Conservation (phyloP, 768 basidiomycete genomes). For the Boletus huronensis region DNA sequence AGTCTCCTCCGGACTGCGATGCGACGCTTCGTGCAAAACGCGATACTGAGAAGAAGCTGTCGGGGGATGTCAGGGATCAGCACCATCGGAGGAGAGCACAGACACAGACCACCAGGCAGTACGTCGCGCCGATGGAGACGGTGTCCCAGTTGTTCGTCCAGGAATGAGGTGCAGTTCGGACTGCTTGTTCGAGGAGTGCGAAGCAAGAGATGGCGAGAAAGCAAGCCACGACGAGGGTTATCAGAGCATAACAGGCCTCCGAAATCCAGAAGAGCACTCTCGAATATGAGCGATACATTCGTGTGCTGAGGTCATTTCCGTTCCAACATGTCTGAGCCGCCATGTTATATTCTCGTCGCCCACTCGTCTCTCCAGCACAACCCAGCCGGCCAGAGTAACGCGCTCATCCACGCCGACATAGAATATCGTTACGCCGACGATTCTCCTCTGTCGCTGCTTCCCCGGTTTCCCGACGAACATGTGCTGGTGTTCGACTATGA, state of each 20-base stretch:
- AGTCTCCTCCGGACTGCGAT: slow-evolving; percentile 62
- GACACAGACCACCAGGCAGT: slow-evolving; percentile 61
- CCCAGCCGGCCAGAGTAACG: slow-evolving; percentile 35
- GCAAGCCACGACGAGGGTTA: slow-evolving; percentile 48
- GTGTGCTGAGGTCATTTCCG: neutral
- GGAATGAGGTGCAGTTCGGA: slow-evolving; percentile 56
- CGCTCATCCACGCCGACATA: slow-evolving; percentile 59
- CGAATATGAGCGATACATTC: slow-evolving; percentile 32
- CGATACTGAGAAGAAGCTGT: slow-evolving; percentile 55
- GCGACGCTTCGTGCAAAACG: slow-evolving; percentile 65
- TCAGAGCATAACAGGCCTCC: slow-evolving; percentile 48
- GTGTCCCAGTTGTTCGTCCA: slow-evolving; percentile 67
- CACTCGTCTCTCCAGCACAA: slow-evolving; percentile 45
- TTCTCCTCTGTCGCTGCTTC: slow-evolving; percentile 60
- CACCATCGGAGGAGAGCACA: neutral
- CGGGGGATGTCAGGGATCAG: neutral
- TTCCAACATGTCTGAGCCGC: slow-evolving; percentile 34
- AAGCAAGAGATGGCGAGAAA: slow-evolving; percentile 61
- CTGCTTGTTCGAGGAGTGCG: slow-evolving; percentile 67
- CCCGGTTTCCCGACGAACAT: slow-evolving; percentile 59
- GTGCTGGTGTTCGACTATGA: slow-evolving; percentile 73
- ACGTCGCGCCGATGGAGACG: slow-evolving; percentile 66
- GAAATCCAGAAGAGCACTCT: slow-evolving; percentile 50
- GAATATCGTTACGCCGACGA: slow-evolving; percentile 85
- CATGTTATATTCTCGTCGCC: slow-evolving; percentile 68